Evolutionary conservation across 805 yeast species (phyloP).

Genomic region (Teunomyces lycoperdinae): DNA sequence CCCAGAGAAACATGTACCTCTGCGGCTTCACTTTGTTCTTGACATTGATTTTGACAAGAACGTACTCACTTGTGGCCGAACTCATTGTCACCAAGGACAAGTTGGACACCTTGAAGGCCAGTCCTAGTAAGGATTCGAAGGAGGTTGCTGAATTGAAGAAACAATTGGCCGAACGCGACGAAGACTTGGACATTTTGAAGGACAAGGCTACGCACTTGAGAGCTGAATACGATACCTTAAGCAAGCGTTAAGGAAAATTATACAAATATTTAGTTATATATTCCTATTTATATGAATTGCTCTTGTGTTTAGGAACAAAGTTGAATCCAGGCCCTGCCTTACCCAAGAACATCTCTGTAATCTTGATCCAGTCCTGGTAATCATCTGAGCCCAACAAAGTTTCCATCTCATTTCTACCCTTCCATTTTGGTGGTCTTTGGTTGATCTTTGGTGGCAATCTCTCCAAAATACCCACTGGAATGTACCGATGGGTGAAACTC

Average conservation of each 20-base stretch:
- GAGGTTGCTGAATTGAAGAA: slow-evolving; percentile 48
- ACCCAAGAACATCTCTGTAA: slow-evolving; percentile 93
- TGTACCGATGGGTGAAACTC: slow-evolving; percentile 89
- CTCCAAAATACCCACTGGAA: slow-evolving; percentile 92
- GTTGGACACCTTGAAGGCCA: slow-evolving; percentile 37
- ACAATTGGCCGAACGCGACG: slow-evolving; percentile 53
- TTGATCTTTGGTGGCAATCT: slow-evolving; percentile 83
- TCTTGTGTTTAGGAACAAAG: slow-evolving; percentile 92
- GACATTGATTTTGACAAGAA: slow-evolving; percentile 80
- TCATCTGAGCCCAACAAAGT: slow-evolving; percentile 82
- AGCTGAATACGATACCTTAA: slow-evolving; percentile 52
- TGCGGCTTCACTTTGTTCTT: slow-evolving; percentile 94
- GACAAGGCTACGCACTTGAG: slow-evolving; percentile 68
- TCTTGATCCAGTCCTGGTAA: slow-evolving; percentile 92
- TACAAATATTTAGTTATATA: neutral
- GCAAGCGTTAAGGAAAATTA: neutral
- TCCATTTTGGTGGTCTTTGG: slow-evolving; percentile 92
- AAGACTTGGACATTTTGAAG: slow-evolving; percentile 64
- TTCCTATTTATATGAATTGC: slow-evolving; percentile 63
- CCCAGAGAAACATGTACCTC: slow-evolving; percentile 93
- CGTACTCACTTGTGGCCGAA: slow-evolving; percentile 76
- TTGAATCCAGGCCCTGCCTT: slow-evolving; percentile 71
- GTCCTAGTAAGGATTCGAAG: slow-evolving; percentile 17
- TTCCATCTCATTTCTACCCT: slow-evolving; percentile 89
- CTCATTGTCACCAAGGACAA: slow-evolving; percentile 63